These are phyloP conservation scores for Apiotrichum brassicae DNA, from an alignment of 1,284 basidiomycete genomes.

Conservation along the genomic window DNA sequence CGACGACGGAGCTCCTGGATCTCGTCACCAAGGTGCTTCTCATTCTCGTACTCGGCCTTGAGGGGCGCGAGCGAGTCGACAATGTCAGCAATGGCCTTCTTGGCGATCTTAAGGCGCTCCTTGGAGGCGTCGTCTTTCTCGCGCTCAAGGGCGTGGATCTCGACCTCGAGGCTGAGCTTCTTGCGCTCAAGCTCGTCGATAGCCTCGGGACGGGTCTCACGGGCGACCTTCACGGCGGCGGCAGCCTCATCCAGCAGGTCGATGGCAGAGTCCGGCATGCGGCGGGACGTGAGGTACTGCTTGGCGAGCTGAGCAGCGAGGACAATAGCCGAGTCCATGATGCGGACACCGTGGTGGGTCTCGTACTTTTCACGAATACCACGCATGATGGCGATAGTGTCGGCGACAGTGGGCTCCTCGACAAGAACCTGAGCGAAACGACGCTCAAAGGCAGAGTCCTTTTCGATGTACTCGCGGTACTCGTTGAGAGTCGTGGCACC, in stretches of 20 bases:
- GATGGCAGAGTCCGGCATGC: constrained; percentile 85
- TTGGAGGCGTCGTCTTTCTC: constrained; percentile 89
- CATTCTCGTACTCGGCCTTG: constrained; percentile 80
- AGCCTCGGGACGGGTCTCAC: constrained; percentile 89
- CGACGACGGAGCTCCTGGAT: constrained; percentile 70
- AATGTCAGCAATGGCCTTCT: constrained; percentile 74
- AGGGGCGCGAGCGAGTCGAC: constrained; percentile 87
- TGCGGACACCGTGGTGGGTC: constrained; percentile 78
- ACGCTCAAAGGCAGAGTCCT: constrained; percentile 87
- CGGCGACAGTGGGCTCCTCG: constrained; percentile 82
- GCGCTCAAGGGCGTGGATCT: constrained; percentile 88
- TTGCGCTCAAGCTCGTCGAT: constrained; percentile 90
- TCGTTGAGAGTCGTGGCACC: constrained; percentile 92
- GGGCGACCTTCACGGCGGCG: constrained; percentile 74
- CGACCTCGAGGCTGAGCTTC: constrained; percentile 89
- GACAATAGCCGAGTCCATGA: constrained; percentile 84
- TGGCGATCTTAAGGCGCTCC: constrained; percentile 71
- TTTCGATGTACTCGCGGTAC: constrained; percentile 94
- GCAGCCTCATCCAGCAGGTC: constrained; percentile 85
- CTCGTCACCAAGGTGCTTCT: constrained; percentile 80
- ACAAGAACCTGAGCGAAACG: constrained; percentile 92
- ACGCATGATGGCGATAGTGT: constrained; percentile 83
- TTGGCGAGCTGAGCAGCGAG: constrained; percentile 87
- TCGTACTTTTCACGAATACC: constrained; percentile 75
- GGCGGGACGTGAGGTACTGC: constrained; percentile 81